These are phyloP conservation scores for Epichloe aotearoae DNA, from an alignment of 2,329 filamentous ascomycete genomes.

Conservation along the genomic window DNA sequence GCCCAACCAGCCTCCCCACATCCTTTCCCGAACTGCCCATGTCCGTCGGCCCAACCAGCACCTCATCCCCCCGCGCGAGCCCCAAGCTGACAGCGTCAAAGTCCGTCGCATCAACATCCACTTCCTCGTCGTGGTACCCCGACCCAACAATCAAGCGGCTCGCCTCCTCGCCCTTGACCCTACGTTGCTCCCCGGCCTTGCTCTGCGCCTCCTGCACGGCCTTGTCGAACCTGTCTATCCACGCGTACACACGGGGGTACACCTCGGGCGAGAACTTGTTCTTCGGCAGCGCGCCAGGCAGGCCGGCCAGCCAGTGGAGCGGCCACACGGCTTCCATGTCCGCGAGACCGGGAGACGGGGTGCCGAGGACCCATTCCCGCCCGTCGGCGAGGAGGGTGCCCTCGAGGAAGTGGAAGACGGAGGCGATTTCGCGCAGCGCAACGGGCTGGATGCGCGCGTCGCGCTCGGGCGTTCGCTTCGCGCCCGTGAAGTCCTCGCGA, in stretches of 20 bases:
- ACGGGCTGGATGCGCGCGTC: conserved; percentile 30
- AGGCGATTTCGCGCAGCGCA: conserved; percentile 39
- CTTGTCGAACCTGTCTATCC: conserved; percentile 47
- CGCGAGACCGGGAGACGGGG: conserved; percentile 38
- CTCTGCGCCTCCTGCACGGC: conserved; percentile 30
- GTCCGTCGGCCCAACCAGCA: conserved; percentile 50
- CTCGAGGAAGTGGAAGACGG: conserved; percentile 46
- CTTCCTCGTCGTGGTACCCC: conserved; percentile 31
- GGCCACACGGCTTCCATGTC: conserved; percentile 60
- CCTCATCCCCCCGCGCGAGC: conserved; percentile 36
- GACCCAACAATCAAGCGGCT: conserved; percentile 31
- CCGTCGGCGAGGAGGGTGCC: conserved; percentile 49
- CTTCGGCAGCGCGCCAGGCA: conserved; percentile 41
- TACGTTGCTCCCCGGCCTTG: conserved; percentile 21
- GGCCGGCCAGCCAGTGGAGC: conserved; percentile 48
- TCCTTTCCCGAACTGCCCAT: conserved; percentile 47
- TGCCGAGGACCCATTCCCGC: conserved; percentile 49
- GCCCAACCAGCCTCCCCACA: conserved; percentile 37
- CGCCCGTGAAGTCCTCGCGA: conserved; percentile 26
- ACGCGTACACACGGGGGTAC: conserved; percentile 47
- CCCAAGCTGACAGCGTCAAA: conserved; percentile 29
- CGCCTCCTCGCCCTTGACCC: conserved; percentile 41
- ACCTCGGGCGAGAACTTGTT: conserved; percentile 34
- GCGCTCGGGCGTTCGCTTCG: conserved; percentile 12
- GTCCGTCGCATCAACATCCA: conserved; percentile 34